These are phyloP conservation scores for Acanthamoeba healyi DNA, from an alignment of 208 protist species.

Conservation along the genomic window DNA sequence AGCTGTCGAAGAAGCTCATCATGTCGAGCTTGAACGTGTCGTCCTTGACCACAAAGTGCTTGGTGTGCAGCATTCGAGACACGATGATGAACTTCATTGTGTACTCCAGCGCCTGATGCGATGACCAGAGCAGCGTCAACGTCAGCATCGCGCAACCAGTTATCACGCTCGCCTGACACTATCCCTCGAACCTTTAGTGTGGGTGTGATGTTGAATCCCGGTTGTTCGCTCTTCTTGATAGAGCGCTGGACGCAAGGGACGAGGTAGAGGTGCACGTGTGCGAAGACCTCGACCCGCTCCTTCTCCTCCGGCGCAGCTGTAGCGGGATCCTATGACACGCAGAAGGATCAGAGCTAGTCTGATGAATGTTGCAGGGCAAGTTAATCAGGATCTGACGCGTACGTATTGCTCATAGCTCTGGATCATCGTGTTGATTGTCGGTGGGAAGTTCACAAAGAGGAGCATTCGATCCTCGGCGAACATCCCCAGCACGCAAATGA, in stretches of 20 bases:
- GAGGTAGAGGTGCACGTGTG: slow-evolving; percentile 10
- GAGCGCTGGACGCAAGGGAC: slow-evolving; percentile 29
- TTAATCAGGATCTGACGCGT: too few species aligned
- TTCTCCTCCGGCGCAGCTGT: background rate
- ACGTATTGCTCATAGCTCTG: slow-evolving; percentile 28
- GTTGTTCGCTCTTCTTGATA: background rate
- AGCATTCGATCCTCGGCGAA: slow-evolving; percentile 70
- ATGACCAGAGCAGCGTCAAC: background rate
- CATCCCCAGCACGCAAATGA: slow-evolving; percentile 23
- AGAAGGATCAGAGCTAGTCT: background rate
- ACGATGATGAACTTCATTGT: slow-evolving; percentile 79
- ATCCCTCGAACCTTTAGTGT: slow-evolving; percentile 27
- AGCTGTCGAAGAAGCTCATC: slow-evolving; percentile 60
- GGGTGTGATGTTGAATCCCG: background rate
- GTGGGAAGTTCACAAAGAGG: slow-evolving; percentile 65
- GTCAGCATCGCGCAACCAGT: background rate
- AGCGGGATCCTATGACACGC: slow-evolving; percentile 3
- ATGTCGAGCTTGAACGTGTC: slow-evolving; percentile 76
- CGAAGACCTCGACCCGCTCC: background rate
- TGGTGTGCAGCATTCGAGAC: background rate
- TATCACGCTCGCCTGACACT: background rate
- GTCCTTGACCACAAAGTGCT: background rate
- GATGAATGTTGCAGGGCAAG: background rate
- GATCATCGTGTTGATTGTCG: slow-evolving; percentile 75
- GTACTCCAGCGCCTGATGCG: slow-evolving; percentile 75